phyloP scores from a whole-genome alignment of 2,329 filamentous ascomycete genomes.

The Aspergillus niger region DNA sequence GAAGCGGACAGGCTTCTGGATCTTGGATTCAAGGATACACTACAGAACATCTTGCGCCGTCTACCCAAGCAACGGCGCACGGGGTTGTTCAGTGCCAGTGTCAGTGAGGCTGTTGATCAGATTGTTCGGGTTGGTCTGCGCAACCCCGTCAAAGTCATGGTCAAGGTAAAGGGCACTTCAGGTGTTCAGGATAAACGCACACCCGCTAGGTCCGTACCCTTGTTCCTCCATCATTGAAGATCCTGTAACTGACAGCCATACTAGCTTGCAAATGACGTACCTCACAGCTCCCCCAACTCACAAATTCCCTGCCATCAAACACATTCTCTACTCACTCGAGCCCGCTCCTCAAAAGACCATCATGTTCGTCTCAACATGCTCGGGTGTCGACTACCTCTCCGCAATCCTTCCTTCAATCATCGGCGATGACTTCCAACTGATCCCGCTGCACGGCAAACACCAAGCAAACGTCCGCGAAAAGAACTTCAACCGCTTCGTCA shows the following conservation, averaged over 20 bases:
- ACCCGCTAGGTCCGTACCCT: conserved; percentile 63
- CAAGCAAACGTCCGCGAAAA: conserved; percentile 82
- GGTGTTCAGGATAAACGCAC: conserved; percentile 82
- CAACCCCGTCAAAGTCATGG: conserved; percentile 92
- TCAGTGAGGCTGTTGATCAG: conserved; percentile 93
- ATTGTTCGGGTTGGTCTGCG: conserved; percentile 88
- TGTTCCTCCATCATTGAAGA: neutral
- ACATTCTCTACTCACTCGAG: conserved; percentile 69
- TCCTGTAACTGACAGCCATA: conserved; percentile 18
- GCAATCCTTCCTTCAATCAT: conserved; percentile 74
- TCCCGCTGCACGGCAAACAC: conserved; percentile 90
- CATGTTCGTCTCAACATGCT: conserved; percentile 90
- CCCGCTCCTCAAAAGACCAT: conserved; percentile 81
- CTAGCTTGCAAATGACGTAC: conserved; percentile 84
- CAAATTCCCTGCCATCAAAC: conserved; percentile 74
- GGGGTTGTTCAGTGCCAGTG: conserved; percentile 89
- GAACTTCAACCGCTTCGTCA: conserved; percentile 81
- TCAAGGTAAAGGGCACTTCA: conserved; percentile 79
- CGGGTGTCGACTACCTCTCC: conserved; percentile 91
- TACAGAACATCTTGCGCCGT: conserved; percentile 79
- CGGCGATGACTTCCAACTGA: conserved; percentile 65
- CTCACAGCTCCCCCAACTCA: conserved; percentile 72
- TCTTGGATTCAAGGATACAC: conserved; percentile 87
- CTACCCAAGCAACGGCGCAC: conserved; percentile 92
- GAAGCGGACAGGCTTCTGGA: conserved; percentile 93